phyloP scores from a whole-genome alignment of 306 rosid genomes.

The Malus domestica region ASM211411v1 NC_041794.1:5219501-5220000 shows the following conservation, averaged over 20 bases:
- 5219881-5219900: conserved; percentile 50
- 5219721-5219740: conserved; percentile 70
- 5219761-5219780: conserved; percentile 48
- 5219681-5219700: conserved; percentile 42
- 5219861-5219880: conserved; percentile 39
- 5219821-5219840: conserved; percentile 66
- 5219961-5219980: no score
- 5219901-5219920: conserved; percentile 22
- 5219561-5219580: conserved; percentile 66
- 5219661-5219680: conserved; percentile 35
- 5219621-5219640: conserved; percentile 54
- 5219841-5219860: conserved; percentile 69
- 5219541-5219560: conserved; percentile 57
- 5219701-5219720: conserved; percentile 46
- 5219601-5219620: conserved; percentile 47
- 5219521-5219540: conserved; percentile 63
- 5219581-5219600: conserved; percentile 58
- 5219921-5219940: conserved; percentile 12
- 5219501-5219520: conserved; percentile 39
- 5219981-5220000: no score
- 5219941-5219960: conserved; percentile 8
- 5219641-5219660: conserved; percentile 68
- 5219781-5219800: conserved; percentile 34
- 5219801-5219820: conserved; percentile 64
- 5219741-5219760: conserved; percentile 56